These are phyloP conservation scores for Coemansia guatemalensis DNA, from an alignment of 192 early-diverging fungal species.

Conservation along the genomic window DNA sequence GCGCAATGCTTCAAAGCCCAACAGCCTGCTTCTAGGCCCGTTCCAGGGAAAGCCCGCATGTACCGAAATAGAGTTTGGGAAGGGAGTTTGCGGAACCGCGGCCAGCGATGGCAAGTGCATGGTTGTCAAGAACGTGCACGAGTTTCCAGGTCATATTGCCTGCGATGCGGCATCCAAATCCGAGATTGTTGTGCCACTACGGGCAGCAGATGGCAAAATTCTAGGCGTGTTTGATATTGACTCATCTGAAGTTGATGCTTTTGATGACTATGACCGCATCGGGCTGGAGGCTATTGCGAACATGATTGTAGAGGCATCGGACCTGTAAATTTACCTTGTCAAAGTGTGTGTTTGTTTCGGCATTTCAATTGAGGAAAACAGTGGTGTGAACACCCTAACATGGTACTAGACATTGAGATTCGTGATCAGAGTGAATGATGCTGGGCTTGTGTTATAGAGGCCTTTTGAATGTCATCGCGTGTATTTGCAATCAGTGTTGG, in stretches of 20 bases:
- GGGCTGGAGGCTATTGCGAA: slow-evolving; percentile 66
- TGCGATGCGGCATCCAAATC: slow-evolving; percentile 83
- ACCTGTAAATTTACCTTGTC: slow-evolving; percentile 16
- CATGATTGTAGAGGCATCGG: slow-evolving; percentile 57
- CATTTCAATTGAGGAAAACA: neutral
- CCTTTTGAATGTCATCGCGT: slow-evolving; percentile 45
- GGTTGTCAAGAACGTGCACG: slow-evolving; percentile 77
- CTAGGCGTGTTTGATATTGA: slow-evolving; percentile 75
- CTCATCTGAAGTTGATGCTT: slow-evolving; percentile 61
- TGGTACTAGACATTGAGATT: neutral
- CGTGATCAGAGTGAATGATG: neutral
- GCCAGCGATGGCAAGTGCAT: slow-evolving; percentile 58
- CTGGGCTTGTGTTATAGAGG: slow-evolving; percentile 26
- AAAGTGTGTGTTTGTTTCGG: neutral
- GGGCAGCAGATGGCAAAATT: slow-evolving; percentile 49
- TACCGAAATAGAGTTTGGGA: slow-evolving; percentile 76
- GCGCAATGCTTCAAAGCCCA: slow-evolving; percentile 45
- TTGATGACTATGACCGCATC: slow-evolving; percentile 65
- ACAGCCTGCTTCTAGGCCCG: slow-evolving; percentile 72
- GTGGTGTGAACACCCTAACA: neutral
- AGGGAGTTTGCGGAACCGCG: slow-evolving; percentile 89
- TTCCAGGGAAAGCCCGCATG: slow-evolving; percentile 93
- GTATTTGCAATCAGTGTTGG: slow-evolving; percentile 42
- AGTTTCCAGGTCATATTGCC: slow-evolving; percentile 86
- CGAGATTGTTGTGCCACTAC: slow-evolving; percentile 84